Conservation (phyloP, 805 yeast species). For the Sugiyamaella qingdaonensis region DNA sequence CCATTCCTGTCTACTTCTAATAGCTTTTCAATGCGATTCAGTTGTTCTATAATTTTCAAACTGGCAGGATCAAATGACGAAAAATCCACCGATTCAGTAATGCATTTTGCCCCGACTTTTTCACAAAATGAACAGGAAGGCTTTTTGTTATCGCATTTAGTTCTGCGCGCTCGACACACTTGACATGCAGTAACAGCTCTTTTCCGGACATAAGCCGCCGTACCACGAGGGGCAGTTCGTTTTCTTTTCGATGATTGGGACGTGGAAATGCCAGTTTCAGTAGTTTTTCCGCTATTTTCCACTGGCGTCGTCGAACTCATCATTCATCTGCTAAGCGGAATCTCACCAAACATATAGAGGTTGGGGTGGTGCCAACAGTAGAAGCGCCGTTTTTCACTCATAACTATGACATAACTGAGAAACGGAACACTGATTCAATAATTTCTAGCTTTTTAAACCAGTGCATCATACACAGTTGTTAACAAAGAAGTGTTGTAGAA, state of each 20-base stretch:
- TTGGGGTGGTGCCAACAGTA: too few species aligned
- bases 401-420: too few species aligned
- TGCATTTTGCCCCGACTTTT: background rate
- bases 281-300: too few species aligned
- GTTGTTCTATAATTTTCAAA: background rate
- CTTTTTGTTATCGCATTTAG: slow-evolving; percentile 1
- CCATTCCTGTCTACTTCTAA: background rate
- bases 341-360: too few species aligned
- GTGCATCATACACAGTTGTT: too few species aligned
- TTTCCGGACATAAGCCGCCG: background rate
- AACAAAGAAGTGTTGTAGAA: too few species aligned
- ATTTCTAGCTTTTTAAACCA: too few species aligned
- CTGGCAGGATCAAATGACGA: slow-evolving; percentile 1
- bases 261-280: too few species aligned
- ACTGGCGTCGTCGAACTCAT: too few species aligned
- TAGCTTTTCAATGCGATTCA: background rate
- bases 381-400: too few species aligned
- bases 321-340: too few species aligned
- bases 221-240: background rate
- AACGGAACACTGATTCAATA: too few species aligned
- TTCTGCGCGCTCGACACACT: background rate
- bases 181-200: background rate
- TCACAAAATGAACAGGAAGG: background rate
- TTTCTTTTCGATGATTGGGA: background rate
- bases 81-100: background rate